These are phyloP conservation scores for Mycena indigotica DNA, from an alignment of 768 basidiomycete genomes.

Conservation along the genomic window DNA sequence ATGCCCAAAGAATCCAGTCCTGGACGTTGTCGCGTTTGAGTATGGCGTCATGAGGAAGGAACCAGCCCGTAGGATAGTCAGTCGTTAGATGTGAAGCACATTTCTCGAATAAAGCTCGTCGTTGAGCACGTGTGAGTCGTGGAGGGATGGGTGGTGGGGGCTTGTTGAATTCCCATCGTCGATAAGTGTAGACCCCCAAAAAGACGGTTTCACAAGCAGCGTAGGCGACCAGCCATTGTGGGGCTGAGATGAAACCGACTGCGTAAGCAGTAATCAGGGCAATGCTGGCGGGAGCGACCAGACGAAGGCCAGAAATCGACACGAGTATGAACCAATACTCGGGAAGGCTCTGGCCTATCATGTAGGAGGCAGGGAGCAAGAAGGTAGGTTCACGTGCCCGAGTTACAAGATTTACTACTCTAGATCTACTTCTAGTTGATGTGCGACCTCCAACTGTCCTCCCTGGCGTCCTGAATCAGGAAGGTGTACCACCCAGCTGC, in stretches of 20 bases:
- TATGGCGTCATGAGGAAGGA: conserved; percentile 35
- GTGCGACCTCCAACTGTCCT: conserved; percentile 64
- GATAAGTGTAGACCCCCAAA: conserved; percentile 52
- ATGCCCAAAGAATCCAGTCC: conserved; percentile 69
- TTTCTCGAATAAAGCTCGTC: conserved; percentile 50
- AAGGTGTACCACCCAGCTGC: conserved; percentile 86
- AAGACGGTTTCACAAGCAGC: conserved; percentile 51
- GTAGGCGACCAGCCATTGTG: conserved; percentile 33
- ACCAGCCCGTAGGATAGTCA: conserved; percentile 55
- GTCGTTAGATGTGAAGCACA: conserved; percentile 36
- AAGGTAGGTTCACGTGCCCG: neutral
- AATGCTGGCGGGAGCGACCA: conserved; percentile 53
- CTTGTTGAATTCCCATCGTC: conserved; percentile 49
- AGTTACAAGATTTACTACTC: neutral
- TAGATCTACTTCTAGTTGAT: conserved; percentile 33
- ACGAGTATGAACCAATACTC: conserved; percentile 59
- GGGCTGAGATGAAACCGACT: conserved; percentile 30
- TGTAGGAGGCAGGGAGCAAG: conserved; percentile 21
- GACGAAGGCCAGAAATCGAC: conserved; percentile 47
- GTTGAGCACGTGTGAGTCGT: conserved; percentile 41
- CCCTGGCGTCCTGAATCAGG: conserved; percentile 68
- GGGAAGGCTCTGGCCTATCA: conserved; percentile 49
- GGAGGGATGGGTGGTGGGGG: conserved; percentile 38
- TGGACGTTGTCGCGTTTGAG: conserved; percentile 50
- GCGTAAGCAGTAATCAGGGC: conserved; percentile 34